Conservation (phyloP, 768 basidiomycete genomes). For the Lentinula raphanica region DNA sequence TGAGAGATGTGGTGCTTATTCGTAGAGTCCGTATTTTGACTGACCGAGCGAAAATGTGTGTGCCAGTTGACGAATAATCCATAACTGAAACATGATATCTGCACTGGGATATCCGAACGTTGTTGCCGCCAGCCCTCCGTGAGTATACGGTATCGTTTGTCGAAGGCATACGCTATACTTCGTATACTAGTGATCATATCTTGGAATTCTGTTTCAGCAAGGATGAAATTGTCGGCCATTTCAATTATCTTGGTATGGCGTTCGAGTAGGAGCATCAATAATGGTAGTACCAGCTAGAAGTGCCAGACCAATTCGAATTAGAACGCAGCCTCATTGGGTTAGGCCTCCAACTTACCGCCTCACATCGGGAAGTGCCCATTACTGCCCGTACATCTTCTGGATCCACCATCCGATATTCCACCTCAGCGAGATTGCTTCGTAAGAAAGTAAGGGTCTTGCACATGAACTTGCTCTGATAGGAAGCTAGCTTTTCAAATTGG, state of each 20-base stretch:
- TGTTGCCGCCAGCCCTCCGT: constrained; percentile 15
- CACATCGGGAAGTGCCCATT: constrained; percentile 9
- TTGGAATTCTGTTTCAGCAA: constrained; percentile 13
- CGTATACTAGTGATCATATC: constrained; percentile 10
- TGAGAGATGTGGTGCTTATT: background rate
- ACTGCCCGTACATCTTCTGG: constrained; percentile 13
- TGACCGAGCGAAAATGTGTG: constrained; percentile 3
- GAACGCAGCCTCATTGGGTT: background rate
- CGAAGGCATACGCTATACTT: constrained; percentile 11
- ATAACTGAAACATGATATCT: constrained; percentile 12
- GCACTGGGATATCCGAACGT: constrained; percentile 6
- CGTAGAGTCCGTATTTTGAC: background rate
- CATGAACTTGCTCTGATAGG: constrained; percentile 8
- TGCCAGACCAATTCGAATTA: no score
- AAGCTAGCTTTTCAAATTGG: constrained; percentile 8
- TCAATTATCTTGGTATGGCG: constrained; percentile 14
- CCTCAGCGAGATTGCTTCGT: constrained; percentile 1
- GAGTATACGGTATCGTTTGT: constrained; percentile 11
- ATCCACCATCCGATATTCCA: constrained; percentile 10
- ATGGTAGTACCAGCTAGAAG: constrained; percentile 9
- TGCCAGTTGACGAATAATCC: constrained; percentile 16
- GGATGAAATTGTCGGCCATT: constrained; percentile 9
- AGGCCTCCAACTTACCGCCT: constrained; percentile 8
- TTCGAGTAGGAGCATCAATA: constrained; percentile 11
- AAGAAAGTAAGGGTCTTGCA: background rate